Conservation (phyloP, 139 green algal species). For the Picochlorum sp. region DNA sequence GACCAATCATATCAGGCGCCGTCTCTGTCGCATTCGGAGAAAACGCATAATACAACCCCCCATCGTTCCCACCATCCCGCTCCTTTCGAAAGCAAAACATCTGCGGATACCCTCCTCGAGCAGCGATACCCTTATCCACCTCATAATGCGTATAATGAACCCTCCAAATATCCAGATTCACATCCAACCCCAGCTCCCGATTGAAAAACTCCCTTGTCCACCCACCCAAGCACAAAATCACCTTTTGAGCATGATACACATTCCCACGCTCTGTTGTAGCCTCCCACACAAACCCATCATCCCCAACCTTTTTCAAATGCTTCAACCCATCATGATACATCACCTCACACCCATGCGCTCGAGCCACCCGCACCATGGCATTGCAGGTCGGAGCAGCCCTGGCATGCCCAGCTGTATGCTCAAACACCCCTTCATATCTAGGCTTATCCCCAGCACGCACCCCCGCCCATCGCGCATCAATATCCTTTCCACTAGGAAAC, state of each 20-base stretch:
- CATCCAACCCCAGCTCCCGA: constrained; percentile 1
- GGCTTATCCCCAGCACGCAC: constrained; percentile 4
- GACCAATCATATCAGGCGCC: not conserved
- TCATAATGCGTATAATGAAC: constrained; percentile 6
- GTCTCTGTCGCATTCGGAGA: constrained; percentile 4
- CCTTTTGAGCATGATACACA: not conserved
- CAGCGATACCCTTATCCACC: constrained; percentile 1
- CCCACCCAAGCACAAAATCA: not conserved
- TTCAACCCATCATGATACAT: not conserved
- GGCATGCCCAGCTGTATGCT: constrained; percentile 3
- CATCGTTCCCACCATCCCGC: constrained; percentile 1
- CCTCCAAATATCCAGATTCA: constrained; percentile 2
- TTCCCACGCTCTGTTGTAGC: not conserved
- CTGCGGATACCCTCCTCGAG: not conserved
- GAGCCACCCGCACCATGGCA: not conserved
- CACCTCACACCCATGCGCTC: not conserved
- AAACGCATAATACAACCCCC: not conserved
- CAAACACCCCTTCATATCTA: constrained; percentile 3
- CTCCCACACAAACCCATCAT: not conserved
- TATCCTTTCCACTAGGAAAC: not conserved
- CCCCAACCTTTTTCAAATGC: not conserved
- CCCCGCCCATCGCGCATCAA: not conserved
- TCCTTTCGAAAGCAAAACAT: constrained; percentile 3
- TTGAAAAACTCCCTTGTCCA: constrained; percentile 5
- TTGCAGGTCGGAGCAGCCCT: not conserved